Conservation (phyloP, 371 early-diverging fungal genomes). For the Actinomortierella wolfii region DNA sequence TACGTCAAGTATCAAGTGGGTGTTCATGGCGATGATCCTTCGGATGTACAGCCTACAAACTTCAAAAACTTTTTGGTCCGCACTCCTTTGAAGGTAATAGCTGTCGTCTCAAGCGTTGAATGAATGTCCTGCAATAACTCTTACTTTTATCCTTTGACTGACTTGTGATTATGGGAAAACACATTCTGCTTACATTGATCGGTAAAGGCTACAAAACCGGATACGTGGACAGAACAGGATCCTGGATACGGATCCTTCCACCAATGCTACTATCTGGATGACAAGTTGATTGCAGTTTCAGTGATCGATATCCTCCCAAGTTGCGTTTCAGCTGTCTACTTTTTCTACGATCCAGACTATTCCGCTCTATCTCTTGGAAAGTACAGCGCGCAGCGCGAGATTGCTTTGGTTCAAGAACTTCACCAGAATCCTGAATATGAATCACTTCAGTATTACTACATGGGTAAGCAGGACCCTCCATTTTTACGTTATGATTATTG, state of each 20-base stretch:
- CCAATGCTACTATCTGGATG: slow-evolving; percentile 83
- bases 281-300: slow-evolving; percentile 80
- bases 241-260: slow-evolving; percentile 83
- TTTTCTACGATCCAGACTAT: slow-evolving; percentile 90
- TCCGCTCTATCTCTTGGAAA: slow-evolving; percentile 77
- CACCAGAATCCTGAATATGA: slow-evolving; percentile 27
- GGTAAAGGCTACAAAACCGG: slow-evolving; percentile 19
- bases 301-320: slow-evolving; percentile 90
- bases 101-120: background rate
- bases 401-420: slow-evolving; percentile 56
- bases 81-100: slow-evolving; percentile 68
- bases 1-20: slow-evolving; percentile 80
- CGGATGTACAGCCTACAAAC: slow-evolving; percentile 50
- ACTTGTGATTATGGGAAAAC: too few species aligned
- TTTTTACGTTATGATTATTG: too few species aligned
- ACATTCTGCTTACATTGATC: background rate
- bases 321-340: slow-evolving; percentile 93
- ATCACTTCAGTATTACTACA: slow-evolving; percentile 79
- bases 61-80: slow-evolving; percentile 80
- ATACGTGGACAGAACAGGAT: slow-evolving; percentile 20
- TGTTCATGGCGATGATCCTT: slow-evolving; percentile 77
- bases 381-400: slow-evolving; percentile 85
- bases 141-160: too few species aligned
- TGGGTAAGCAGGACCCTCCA: slow-evolving; percentile 59
- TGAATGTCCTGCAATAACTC: background rate